phyloP scores from a whole-genome alignment of 148 eudicot genomes.

The Fagopyrum homotropicum region DNA sequence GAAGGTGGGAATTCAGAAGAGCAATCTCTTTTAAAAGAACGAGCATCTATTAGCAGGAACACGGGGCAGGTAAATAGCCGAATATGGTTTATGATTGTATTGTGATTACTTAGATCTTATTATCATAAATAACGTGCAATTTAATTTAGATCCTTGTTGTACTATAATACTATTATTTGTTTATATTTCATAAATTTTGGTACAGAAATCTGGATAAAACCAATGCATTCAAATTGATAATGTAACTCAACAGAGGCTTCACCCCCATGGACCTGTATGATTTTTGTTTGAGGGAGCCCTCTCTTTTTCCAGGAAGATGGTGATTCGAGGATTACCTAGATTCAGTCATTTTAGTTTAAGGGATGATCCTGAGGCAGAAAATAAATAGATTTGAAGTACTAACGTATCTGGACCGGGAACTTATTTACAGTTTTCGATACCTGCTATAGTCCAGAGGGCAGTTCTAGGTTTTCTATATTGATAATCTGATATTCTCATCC shows the following conservation, averaged over 20 bases:
- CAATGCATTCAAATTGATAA: neutral
- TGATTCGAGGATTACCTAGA: neutral
- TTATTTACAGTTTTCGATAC: neutral
- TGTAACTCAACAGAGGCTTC: neutral
- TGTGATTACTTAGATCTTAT: neutral
- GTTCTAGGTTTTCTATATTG: neutral
- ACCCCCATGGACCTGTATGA: neutral
- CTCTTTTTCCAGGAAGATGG: neutral
- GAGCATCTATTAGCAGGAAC: slow-evolving; percentile 66
- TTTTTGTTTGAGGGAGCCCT: neutral
- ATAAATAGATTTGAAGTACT: neutral
- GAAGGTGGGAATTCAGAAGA: slow-evolving; percentile 63
- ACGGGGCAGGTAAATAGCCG: slow-evolving; percentile 63
- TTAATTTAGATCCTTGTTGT: neutral
- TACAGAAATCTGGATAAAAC: neutral
- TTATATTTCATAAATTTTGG: neutral
- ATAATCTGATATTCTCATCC: neutral
- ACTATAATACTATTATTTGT: neutral
- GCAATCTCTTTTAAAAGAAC: slow-evolving; percentile 71
- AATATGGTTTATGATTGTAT: neutral
- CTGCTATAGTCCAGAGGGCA: neutral
- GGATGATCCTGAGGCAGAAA: neutral
- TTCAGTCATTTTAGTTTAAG: neutral
- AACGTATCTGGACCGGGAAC: neutral
- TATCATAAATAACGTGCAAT: neutral